Conservation (phyloP, 2,329 filamentous ascomycete species). For the Alternaria ethzedia region DNA sequence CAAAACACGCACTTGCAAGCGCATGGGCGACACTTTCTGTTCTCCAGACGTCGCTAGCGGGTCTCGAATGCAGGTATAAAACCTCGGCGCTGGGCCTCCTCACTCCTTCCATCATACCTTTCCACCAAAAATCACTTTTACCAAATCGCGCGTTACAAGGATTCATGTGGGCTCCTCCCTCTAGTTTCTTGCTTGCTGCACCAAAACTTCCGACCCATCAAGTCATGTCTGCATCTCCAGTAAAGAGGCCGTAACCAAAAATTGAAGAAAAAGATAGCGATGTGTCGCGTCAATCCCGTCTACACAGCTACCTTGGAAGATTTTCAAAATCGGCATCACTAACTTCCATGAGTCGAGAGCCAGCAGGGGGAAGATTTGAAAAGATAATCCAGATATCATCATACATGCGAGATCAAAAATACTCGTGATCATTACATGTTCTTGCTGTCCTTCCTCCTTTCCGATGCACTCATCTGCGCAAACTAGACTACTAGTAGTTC, state of each 20-base stretch:
- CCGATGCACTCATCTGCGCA: neutral
- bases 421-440: too few species aligned
- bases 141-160: neutral
- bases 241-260: neutral
- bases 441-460: neutral
- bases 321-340: too few species aligned
- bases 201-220: neutral
- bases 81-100: accelerated
- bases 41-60: neutral
- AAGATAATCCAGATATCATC: neutral
- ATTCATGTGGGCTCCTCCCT: neutral
- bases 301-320: neutral
- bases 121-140: neutral
- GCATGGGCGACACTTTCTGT: neutral
- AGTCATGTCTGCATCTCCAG: neutral
- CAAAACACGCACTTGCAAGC: neutral
- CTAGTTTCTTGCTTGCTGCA: neutral
- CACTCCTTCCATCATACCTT: neutral
- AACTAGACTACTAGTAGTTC: too few species aligned
- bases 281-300: too few species aligned
- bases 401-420: neutral
- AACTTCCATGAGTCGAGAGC: neutral
- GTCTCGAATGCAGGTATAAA: neutral
- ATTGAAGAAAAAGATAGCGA: too few species aligned
- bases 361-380: neutral